Evolutionary conservation across 306 rosid species (phyloP).

Genomic region (Erythrophleum fordii): DNA sequence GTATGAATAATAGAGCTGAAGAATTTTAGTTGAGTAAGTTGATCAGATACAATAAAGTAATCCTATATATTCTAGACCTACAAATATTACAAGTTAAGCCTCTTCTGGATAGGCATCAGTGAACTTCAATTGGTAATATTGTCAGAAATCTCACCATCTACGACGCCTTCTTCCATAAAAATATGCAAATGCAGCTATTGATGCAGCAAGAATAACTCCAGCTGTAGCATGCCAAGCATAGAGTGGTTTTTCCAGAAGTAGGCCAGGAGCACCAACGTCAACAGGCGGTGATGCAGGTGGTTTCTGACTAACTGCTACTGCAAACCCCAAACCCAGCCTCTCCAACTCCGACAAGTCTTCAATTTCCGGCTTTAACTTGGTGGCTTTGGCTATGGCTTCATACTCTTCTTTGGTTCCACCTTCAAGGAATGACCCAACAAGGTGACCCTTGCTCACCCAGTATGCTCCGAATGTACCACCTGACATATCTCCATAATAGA

Average conservation of each 20-base stretch:
- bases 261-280: constrained; percentile 38
- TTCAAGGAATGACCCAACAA: constrained; percentile 82
- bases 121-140: constrained; percentile 16
- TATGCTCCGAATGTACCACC: constrained; percentile 86
- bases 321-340: constrained; percentile 82
- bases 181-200: constrained; percentile 83
- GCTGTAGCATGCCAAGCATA: constrained; percentile 85
- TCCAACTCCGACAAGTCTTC: constrained; percentile 80
- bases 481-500: constrained; percentile 84
- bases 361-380: constrained; percentile 70
- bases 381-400: constrained; percentile 71
- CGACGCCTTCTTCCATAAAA: constrained; percentile 89
- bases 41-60: constrained; percentile 40
- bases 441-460: constrained; percentile 83
- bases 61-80: constrained; percentile 42
- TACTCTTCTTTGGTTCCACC: constrained; percentile 84
- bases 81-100: constrained; percentile 45
- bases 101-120: constrained; percentile 23
- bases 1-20: constrained; percentile 39
- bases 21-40: constrained; percentile 17
- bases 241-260: constrained; percentile 71
- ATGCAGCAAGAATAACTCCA: constrained; percentile 81
- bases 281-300: constrained; percentile 48
- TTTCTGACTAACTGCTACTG: constrained; percentile 59
- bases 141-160: constrained; percentile 69